Conservation (phyloP, 805 yeast genomes). For the Tetrapisispora namnaoensis region DNA sequence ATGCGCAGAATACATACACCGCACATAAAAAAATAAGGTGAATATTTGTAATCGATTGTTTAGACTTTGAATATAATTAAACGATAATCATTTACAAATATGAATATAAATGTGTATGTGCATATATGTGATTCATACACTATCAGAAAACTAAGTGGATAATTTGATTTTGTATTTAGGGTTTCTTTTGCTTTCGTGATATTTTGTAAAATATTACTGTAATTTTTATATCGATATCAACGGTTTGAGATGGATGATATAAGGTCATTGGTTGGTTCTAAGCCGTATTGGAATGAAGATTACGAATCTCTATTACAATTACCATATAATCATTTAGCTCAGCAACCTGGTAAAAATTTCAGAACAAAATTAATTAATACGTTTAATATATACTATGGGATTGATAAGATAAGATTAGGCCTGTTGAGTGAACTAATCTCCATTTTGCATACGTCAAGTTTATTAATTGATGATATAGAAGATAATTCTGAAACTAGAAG, state of each 20-base stretch:
- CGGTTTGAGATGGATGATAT: constrained; percentile 2
- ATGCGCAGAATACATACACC: too few species aligned
- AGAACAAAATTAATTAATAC: constrained; percentile 40
- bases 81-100: too few species aligned
- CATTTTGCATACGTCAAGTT: constrained; percentile 54
- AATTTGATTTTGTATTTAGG: too few species aligned
- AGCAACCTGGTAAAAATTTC: constrained; percentile 48
- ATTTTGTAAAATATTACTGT: neutral
- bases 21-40: too few species aligned
- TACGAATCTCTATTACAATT: constrained; percentile 26
- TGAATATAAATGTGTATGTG: too few species aligned
- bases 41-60: too few species aligned
- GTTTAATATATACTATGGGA: constrained; percentile 43
- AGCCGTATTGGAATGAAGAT: constrained; percentile 23
- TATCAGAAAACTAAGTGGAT: too few species aligned
- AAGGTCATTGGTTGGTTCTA: constrained; percentile 6
- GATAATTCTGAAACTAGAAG: constrained; percentile 64
- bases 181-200: too few species aligned
- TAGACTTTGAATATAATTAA: neutral
- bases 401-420: constrained; percentile 32
- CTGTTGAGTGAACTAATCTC: constrained; percentile 42
- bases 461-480: constrained; percentile 81
- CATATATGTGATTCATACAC: too few species aligned
- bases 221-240: neutral
- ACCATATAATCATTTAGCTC: constrained; percentile 44